Evolutionary conservation across 768 basidiomycete genomes (phyloP).

Genomic region (Lenzites betulinus): DNA sequence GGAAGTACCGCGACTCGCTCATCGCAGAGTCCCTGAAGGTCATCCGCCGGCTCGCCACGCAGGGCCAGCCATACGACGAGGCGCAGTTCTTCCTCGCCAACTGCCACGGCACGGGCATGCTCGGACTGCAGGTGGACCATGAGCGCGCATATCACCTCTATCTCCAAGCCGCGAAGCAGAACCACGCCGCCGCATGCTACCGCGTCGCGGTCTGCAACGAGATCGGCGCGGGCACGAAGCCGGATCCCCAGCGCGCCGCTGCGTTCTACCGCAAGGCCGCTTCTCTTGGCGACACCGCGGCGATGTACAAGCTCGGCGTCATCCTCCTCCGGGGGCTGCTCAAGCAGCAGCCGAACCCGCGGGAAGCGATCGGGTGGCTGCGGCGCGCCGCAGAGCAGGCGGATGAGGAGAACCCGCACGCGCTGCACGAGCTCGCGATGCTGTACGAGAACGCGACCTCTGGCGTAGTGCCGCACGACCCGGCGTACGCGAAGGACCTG

Average conservation of each 20-base stretch:
- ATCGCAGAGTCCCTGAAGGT: slow-evolving; percentile 90
- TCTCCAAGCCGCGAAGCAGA: slow-evolving; percentile 95
- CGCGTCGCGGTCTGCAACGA: slow-evolving; percentile 99
- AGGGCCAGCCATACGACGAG: slow-evolving; percentile 89
- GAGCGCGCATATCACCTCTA: slow-evolving; percentile 98
- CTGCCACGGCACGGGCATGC: slow-evolving; percentile 91
- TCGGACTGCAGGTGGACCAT: slow-evolving; percentile 96
- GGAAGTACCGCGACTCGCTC: slow-evolving; percentile 88
- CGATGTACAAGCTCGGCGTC: slow-evolving; percentile 99
- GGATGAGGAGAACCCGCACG: slow-evolving; percentile 97
- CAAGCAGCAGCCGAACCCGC: slow-evolving; percentile 79
- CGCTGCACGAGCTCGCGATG: slow-evolving; percentile 91
- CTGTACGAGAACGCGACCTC: slow-evolving; percentile 75
- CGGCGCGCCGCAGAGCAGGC: slow-evolving; percentile 95
- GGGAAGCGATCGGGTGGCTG: slow-evolving; percentile 94
- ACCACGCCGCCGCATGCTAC: slow-evolving; percentile 92
- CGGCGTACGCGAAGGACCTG: slow-evolving; percentile 77
- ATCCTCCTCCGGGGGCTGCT: slow-evolving; percentile 85
- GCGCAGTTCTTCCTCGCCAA: slow-evolving; percentile 99
- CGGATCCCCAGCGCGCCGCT: slow-evolving; percentile 85
- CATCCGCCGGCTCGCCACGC: slow-evolving; percentile 88
- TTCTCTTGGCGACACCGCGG: slow-evolving; percentile 93
- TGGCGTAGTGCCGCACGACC: slow-evolving; percentile 75
- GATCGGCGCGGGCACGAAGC: slow-evolving; percentile 92
- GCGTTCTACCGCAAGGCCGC: slow-evolving; percentile 97